Conservation (phyloP, 2,329 filamentous ascomycete genomes). For the Sodiomyces alkalinus region DNA sequence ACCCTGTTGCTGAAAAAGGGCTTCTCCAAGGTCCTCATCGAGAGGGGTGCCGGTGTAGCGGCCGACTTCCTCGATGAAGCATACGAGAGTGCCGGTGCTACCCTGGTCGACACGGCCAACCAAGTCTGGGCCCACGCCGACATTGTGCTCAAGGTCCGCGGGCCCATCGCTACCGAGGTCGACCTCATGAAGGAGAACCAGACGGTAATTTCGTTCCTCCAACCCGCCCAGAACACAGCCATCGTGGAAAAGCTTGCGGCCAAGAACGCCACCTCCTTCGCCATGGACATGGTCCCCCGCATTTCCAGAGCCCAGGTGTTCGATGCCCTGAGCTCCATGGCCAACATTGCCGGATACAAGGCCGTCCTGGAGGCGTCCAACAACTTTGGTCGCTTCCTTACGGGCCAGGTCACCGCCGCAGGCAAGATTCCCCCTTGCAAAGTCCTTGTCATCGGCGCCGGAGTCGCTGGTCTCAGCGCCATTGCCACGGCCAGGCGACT, state of each 20-base stretch:
- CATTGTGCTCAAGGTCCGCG: conserved; percentile 72
- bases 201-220: conserved; percentile 69
- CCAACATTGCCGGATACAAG: conserved; percentile 88
- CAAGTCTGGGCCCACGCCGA: conserved; percentile 62
- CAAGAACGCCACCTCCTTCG: conserved; percentile 61
- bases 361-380: conserved; percentile 82
- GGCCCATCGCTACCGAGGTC: conserved; percentile 56
- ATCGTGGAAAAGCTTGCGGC: conserved; percentile 59
- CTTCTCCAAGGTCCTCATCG: conserved; percentile 60
- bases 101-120: conserved; percentile 50
- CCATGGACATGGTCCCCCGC: conserved; percentile 86
- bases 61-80: conserved; percentile 67
- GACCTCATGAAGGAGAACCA: conserved; percentile 51
- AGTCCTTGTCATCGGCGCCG: conserved; percentile 78
- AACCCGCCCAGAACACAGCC: conserved; percentile 65
- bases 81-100: conserved; percentile 66
- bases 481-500: conserved; percentile 76
- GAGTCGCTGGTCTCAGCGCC: conserved; percentile 75
- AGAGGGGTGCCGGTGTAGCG: conserved; percentile 62
- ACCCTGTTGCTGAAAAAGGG: conserved; percentile 74
- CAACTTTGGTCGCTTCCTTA: conserved; percentile 75
- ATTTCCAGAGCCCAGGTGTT: conserved; percentile 83
- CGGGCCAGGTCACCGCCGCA: conserved; percentile 79
- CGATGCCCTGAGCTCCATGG: conserved; percentile 83
- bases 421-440: conserved; percentile 85